Evolutionary conservation across 1,284 basidiomycete genomes (phyloP).

Genomic region (Malassezia sp.): DNA sequence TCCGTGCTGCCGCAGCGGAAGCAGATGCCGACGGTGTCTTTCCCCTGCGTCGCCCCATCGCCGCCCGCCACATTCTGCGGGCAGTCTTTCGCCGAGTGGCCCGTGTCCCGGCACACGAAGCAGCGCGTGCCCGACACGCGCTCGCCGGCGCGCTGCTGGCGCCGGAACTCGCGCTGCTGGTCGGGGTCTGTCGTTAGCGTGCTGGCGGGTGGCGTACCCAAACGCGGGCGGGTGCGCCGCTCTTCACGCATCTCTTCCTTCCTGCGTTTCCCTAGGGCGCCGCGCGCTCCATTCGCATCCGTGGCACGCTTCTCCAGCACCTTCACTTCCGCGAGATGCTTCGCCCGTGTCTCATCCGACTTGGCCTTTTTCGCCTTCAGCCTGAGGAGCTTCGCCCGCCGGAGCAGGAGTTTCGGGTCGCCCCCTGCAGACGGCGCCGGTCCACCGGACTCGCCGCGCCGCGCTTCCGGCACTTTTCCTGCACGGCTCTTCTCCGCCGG

Average conservation of each 20-base stretch:
- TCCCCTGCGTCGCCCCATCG: constrained; percentile 37
- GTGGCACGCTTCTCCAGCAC: constrained; percentile 43
- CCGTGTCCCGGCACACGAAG: constrained; percentile 73
- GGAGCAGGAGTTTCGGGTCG: constrained; percentile 27
- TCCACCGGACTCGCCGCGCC: neutral
- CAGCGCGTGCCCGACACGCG: constrained; percentile 59
- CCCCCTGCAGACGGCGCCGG: neutral
- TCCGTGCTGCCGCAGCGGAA: constrained; percentile 67
- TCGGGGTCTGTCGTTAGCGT: constrained; percentile 19
- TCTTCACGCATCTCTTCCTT: neutral
- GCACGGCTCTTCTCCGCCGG: neutral
- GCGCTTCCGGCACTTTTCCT: too few species aligned
- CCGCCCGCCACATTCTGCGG: constrained; percentile 46
- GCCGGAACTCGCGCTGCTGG: constrained; percentile 52
- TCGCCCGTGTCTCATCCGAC: constrained; percentile 23
- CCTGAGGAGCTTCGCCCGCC: constrained; percentile 39
- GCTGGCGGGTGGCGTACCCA: neutral
- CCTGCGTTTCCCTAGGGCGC: constrained; percentile 22
- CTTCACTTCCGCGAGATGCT: constrained; percentile 20
- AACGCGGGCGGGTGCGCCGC: constrained; percentile 6
- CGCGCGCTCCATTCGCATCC: constrained; percentile 27
- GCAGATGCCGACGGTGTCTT: constrained; percentile 36
- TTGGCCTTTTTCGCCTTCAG: constrained; percentile 40
- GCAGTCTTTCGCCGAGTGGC: constrained; percentile 74
- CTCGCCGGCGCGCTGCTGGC: constrained; percentile 59